Conservation (phyloP, 2,329 filamentous ascomycete genomes). For the Aspergillus sp. region DNA sequence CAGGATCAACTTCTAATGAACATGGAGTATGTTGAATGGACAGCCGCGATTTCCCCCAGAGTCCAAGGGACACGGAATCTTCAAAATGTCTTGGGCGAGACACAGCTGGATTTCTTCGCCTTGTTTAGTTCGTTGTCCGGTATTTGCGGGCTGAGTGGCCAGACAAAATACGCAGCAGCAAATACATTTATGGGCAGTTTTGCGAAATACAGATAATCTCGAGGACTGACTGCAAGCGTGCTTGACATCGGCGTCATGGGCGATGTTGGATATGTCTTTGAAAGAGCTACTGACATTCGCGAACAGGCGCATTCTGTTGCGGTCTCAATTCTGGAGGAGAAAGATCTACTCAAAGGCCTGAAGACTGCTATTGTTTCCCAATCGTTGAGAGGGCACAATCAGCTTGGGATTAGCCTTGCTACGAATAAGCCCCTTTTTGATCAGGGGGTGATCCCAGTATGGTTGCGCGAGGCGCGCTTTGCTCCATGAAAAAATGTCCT, state of each 20-base stretch:
- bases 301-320: constrained; percentile 7
- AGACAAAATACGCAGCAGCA: constrained; percentile 32
- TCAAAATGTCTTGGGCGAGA: constrained; percentile 9
- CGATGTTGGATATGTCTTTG: constrained; percentile 10
- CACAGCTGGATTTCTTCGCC: constrained; percentile 39
- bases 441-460: neutral
- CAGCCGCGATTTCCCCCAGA: constrained; percentile 25
- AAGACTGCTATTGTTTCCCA: constrained; percentile 1
- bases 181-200: constrained; percentile 30
- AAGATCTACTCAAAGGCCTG: constrained; percentile 3
- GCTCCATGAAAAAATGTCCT: constrained; percentile 3
- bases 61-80: constrained; percentile 23
- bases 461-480: constrained; percentile 5
- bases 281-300: constrained; percentile 7
- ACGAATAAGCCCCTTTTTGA: neutral
- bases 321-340: constrained; percentile 5
- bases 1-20: constrained; percentile 12
- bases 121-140: constrained; percentile 30
- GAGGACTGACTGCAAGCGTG: constrained; percentile 8
- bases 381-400: neutral
- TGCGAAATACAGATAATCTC: constrained; percentile 12
- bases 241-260: constrained; percentile 11
- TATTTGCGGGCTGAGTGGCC: constrained; percentile 21
- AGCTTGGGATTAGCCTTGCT: constrained; percentile 3
- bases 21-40: constrained; percentile 30